Evolutionary conservation across 768 basidiomycete species (phyloP), one percentile per base, ranked within the genome.

Genomic region (Hortiboletus campestris): DNA sequence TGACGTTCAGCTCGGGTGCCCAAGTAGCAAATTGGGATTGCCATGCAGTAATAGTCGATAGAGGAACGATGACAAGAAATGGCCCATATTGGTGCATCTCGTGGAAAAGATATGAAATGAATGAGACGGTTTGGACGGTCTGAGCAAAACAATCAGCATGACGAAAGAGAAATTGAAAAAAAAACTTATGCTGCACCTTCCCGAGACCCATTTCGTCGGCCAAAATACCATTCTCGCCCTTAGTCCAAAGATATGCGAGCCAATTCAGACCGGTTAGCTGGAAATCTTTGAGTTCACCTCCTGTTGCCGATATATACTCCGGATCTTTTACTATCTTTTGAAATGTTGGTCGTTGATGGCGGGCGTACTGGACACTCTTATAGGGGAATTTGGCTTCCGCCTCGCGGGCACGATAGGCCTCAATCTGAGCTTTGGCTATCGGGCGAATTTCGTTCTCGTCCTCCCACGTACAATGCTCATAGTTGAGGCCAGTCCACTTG

Each of bases 151-250:
- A 16, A 49, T 66, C 47, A 65, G 56, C n/a, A 55, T 19, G 54
- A 61, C 43, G 22, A 61, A 35, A 6, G 0, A 35, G 46, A 56
- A 17, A 31, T n/a, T n/a, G 36, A 58, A 20, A 16, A 36, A 45
- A 17, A 53, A 29, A 11, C 6, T n/a, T 32, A 28, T 28, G 19
- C 63, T 50, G 58, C 44, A 89, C 82, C 84, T 99, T 99, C 51
- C 97, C 97, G 25, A 99, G 88, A 70, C 97, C 97, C 97, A 98
- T 99, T 80, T 99, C 97, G 67, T 99, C 97, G 1, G 97, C 97
- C 35, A 99, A 76, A 56, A 99, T 97, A 19, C 97, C 97, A 68
- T 98, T 98, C 64, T 96, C 89, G 10, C 91, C 91, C 63, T 92
- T 85, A 61, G 83, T 86, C 97, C 97, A 98, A 16, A 95, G 77